These are phyloP conservation scores for Phytophthora multivora DNA, from an alignment of 352 stramenopile genomes.

Conservation along the genomic window DNA sequence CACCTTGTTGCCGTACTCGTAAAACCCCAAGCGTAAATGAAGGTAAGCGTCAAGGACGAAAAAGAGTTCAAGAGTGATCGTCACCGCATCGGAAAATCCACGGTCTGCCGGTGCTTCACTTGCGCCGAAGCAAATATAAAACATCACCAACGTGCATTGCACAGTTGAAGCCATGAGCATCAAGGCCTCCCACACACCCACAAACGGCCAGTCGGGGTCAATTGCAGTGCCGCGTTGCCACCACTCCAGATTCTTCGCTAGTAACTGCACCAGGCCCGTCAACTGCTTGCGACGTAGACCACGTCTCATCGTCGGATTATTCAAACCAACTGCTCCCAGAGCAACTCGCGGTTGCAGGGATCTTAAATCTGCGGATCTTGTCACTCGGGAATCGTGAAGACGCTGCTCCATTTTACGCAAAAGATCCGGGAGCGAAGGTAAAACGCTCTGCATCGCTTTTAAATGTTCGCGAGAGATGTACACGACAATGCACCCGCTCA, in stretches of 20 bases:
- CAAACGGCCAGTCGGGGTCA: constrained; percentile 54
- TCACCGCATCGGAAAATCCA: constrained; percentile 32
- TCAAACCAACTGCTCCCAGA: constrained; percentile 20
- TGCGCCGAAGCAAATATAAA: constrained; percentile 54
- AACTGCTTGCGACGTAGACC: constrained; percentile 25
- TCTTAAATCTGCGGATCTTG: constrained; percentile 38
- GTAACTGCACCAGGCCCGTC: constrained; percentile 15
- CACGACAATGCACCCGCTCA: constrained; percentile 62
- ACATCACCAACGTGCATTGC: constrained; percentile 52
- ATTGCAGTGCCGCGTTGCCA: constrained; percentile 40
- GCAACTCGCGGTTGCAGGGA: constrained; percentile 20
- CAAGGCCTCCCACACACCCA: constrained; percentile 55
- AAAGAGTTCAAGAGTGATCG: constrained; percentile 42
- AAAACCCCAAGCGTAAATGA: constrained; percentile 58
- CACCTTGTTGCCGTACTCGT: constrained; percentile 71
- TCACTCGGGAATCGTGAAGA: constrained; percentile 35
- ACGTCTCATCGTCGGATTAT: constrained; percentile 27
- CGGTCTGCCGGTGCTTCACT: constrained; percentile 13
- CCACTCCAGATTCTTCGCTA: constrained; percentile 39
- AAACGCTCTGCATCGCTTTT: constrained; percentile 36
- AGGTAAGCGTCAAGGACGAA: constrained; percentile 62
- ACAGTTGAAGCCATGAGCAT: constrained; percentile 46
- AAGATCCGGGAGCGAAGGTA: constrained; percentile 33
- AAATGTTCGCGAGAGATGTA: constrained; percentile 54
- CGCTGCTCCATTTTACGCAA: constrained; percentile 39